phyloP scores from a whole-genome alignment of 768 basidiomycete genomes.

The Amanita muscaria region DNA sequence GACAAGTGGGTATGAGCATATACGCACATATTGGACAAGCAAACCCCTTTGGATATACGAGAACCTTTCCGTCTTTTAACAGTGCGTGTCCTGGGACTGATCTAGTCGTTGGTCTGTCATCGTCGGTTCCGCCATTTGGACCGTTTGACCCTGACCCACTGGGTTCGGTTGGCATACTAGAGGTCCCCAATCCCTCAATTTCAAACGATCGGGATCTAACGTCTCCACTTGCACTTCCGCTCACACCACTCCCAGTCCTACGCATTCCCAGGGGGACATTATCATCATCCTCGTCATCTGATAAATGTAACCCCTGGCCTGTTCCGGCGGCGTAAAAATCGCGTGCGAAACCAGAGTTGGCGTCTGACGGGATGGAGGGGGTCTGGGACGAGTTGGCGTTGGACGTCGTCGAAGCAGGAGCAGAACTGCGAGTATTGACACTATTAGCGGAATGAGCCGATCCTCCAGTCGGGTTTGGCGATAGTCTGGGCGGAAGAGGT shows the following conservation, averaged over 20 bases:
- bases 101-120: constrained; percentile 52
- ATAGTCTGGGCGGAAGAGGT: too few species aligned
- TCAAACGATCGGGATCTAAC: background rate
- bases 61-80: constrained; percentile 46
- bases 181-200: background rate
- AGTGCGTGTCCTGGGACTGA: constrained; percentile 65
- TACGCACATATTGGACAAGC: constrained; percentile 60
- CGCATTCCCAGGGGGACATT: background rate
- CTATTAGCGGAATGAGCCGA: too few species aligned
- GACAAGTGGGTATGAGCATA: background rate
- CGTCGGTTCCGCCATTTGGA: constrained; percentile 22
- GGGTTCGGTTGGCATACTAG: background rate
- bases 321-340: constrained; percentile 51
- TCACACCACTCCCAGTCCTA: too few species aligned
- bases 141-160: background rate
- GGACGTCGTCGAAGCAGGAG: too few species aligned
- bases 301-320: constrained; percentile 13
- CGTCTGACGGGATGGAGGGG: constrained; percentile 1
- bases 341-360: constrained; percentile 47
- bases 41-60: constrained; percentile 62
- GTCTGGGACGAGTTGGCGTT: too few species aligned
- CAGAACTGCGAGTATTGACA: too few species aligned
- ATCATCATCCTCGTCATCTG: background rate
- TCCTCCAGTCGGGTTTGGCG: too few species aligned
- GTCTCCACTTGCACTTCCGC: too few species aligned